Evolutionary conservation across 306 rosid genomes (phyloP).

Genomic region (Corylus avellana): DNA sequence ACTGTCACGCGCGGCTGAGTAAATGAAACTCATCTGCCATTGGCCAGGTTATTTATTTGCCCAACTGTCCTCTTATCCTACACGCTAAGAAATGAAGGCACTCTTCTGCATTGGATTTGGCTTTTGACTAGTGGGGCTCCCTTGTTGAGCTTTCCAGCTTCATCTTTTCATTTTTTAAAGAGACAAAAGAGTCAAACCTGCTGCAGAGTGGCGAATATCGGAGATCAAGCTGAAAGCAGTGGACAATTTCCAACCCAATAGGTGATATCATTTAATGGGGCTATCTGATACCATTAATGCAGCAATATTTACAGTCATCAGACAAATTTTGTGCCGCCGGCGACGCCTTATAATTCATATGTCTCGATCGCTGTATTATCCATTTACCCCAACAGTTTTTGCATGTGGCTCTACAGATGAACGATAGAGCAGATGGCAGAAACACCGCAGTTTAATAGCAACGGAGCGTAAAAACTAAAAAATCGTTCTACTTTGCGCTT

Average conservation of each 20-base stretch:
- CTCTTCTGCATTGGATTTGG: conserved; percentile 17
- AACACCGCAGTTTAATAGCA: neutral
- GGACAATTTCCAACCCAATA: neutral
- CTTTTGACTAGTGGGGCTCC: conserved; percentile 21
- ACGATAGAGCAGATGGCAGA: neutral
- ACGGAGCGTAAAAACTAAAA: neutral
- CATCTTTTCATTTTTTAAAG: neutral
- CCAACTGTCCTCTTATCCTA: conserved; percentile 40
- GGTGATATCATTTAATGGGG: conserved; percentile 28
- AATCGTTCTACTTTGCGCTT: neutral
- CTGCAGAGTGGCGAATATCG: neutral
- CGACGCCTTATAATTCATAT: neutral
- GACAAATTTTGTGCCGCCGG: conserved; percentile 4
- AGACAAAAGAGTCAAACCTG: neutral
- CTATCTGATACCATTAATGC: conserved; percentile 28
- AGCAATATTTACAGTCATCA: neutral
- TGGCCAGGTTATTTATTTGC: conserved; percentile 32
- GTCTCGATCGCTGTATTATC: neutral
- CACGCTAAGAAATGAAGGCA: conserved; percentile 10
- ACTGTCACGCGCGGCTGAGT: conserved; percentile 34
- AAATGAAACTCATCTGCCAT: conserved; percentile 47
- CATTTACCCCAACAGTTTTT: neutral
- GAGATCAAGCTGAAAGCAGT: neutral
- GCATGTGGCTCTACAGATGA: neutral
- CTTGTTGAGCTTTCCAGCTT: neutral